Percentiles rank a stretch among this genome's conserved stretches.
Conservation (phyloP, 1,284 basidiomycete species). For the Boletus hoseneyae region DNA sequence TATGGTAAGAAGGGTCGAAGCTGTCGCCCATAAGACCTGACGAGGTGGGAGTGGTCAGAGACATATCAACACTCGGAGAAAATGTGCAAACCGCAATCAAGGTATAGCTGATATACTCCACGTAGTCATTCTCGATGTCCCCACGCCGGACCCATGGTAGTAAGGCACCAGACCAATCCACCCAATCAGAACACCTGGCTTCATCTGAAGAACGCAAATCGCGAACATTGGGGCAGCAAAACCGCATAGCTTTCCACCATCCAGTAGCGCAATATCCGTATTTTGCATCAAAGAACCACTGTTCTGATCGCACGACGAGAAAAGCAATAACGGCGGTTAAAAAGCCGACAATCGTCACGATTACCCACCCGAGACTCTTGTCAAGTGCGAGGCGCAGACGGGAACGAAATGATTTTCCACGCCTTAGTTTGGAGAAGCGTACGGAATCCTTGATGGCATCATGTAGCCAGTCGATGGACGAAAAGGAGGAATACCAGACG, state of each 20-base stretch:
- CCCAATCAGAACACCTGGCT: conserved; percentile 68
- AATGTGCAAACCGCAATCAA: conserved; percentile 65
- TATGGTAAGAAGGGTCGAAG: conserved; percentile 80
- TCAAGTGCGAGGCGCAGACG: conserved; percentile 71
- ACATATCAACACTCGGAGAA: neutral
- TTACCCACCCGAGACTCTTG: conserved; percentile 85
- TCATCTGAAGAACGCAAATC: conserved; percentile 30
- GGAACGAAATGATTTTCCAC: conserved; percentile 69
- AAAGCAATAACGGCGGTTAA: conserved; percentile 85
- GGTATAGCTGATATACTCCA: conserved; percentile 75
- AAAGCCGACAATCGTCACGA: conserved; percentile 85
- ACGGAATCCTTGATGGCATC: conserved; percentile 90
- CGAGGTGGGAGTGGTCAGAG: conserved; percentile 2
- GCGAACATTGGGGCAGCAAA: conserved; percentile 65
- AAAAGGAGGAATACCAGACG: conserved; percentile 89
- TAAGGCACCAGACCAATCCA: conserved; percentile 65
- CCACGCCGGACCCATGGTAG: conserved; percentile 22
- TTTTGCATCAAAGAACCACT: conserved; percentile 92
- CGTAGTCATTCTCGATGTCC: conserved; percentile 36
- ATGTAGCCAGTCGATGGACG: conserved; percentile 88
- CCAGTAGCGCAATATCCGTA: conserved; percentile 78
- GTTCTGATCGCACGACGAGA: conserved; percentile 82
- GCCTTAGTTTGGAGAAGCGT: conserved; percentile 68
- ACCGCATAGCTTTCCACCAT: conserved; percentile 76
- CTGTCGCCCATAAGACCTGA: conserved; percentile 68